Conservation (phyloP, 1,284 basidiomycete genomes). For the Ceratobasidium theobromae region DNA sequence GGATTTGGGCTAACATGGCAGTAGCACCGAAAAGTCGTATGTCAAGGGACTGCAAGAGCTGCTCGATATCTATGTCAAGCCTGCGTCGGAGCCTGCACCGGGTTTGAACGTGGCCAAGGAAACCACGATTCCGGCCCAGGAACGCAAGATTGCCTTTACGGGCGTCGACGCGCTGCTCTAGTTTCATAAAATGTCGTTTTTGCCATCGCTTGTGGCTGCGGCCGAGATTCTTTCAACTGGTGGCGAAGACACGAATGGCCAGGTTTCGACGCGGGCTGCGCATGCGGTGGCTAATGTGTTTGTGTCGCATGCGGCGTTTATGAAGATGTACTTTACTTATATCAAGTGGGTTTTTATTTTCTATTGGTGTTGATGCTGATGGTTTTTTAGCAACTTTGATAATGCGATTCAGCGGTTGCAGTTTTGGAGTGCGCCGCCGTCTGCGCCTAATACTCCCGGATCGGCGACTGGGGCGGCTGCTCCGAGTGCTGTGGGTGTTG, state of each 20-base stretch:
- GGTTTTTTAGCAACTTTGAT: slow-evolving; percentile 77
- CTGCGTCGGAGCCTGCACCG: slow-evolving; percentile 71
- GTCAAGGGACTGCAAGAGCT: slow-evolving; percentile 91
- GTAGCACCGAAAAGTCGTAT: slow-evolving; percentile 92
- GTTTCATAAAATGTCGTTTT: slow-evolving; percentile 90
- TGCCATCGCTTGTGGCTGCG: slow-evolving; percentile 83
- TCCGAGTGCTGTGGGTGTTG: slow-evolving; percentile 63
- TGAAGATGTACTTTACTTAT: slow-evolving; percentile 96
- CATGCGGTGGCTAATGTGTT: slow-evolving; percentile 88
- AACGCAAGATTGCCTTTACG: slow-evolving; percentile 91
- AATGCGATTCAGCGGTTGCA: slow-evolving; percentile 84
- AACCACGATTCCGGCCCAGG: slow-evolving; percentile 79
- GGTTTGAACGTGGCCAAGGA: slow-evolving; percentile 59
- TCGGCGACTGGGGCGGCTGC: slow-evolving; percentile 50
- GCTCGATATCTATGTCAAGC: slow-evolving; percentile 92
- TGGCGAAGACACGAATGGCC: slow-evolving; percentile 67
- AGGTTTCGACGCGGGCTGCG: slow-evolving; percentile 72
- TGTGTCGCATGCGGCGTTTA: slow-evolving; percentile 88
- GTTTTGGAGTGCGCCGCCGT: slow-evolving; percentile 70
- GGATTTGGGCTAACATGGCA: slow-evolving; percentile 36
- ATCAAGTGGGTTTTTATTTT: slow-evolving; percentile 71
- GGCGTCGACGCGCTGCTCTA: slow-evolving; percentile 88
- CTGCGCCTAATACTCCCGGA: slow-evolving; percentile 41
- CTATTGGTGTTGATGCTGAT: not conserved
- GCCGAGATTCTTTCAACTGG: slow-evolving; percentile 64